Evolutionary conservation across 2,329 filamentous ascomycete genomes (phyloP), one percentile per base, ranked within the genome.

Genomic region (Aquanectria penicillioides): DNA sequence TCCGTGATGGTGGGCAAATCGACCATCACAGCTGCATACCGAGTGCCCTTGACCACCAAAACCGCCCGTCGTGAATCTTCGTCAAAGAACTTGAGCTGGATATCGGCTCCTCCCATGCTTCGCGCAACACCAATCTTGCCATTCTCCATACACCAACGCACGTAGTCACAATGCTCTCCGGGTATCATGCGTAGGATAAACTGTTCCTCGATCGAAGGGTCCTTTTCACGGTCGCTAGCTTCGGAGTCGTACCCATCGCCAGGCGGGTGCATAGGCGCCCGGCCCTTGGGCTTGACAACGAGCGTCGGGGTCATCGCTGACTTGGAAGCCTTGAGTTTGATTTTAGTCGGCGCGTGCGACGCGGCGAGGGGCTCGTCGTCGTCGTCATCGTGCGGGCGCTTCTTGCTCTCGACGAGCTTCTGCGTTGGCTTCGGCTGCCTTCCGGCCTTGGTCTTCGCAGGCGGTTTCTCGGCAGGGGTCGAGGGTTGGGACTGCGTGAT

Each of bases 171-270:
- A 75, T 97, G 91, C 25, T 91, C 87, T 0, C 93, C 94, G 0
- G 93, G 92, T 52, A 88, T 75, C 91, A 97, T 97, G 59, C 95
- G 91, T 61, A 99, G 76, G 8, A 99, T 83, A 65, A 98, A 92
- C 64, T 96, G 90, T 70, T 94, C 91, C 75, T 98, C 94, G 60
- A 97, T 92, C 1, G 90, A 85, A 1, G 95, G 95, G 70, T 99
- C 95, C 9, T 81, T 77, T 75, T 99, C 95, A 12, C 89, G 87
- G 71, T 98, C 95, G 53, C 93, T 95, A 11, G 94, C 93, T 75
- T 98, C 95, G 3, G 94, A 97, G 74, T 99, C 95, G 76, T 98
- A 99, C 7, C 94, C 95, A 54, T 97, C 93, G 48, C 95, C 95
- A 1, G 87, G 85, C 5, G 88, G 88, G 63, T 92, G 86, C 26